These are phyloP conservation scores for Rhizophagus sp. DNA, from an alignment of 192 early-diverging fungal species.

Conservation along the genomic window DNA sequence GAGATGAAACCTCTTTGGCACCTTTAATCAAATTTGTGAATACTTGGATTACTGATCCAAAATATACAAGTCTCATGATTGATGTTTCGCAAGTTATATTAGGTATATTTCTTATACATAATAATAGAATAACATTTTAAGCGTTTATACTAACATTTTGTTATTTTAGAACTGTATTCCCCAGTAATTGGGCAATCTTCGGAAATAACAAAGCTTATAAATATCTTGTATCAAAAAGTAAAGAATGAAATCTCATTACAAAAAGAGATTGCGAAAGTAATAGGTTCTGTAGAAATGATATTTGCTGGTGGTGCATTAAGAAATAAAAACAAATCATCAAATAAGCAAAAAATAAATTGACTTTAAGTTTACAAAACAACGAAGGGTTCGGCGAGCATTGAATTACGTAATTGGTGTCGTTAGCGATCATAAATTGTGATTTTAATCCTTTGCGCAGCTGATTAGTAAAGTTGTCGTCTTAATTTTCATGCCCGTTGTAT, in stretches of 20 bases:
- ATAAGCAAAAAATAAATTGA: too few species aligned
- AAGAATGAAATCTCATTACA: slow-evolving; percentile 77
- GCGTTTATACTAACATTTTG: not conserved
- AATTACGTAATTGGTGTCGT: too few species aligned
- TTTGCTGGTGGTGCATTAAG: slow-evolving; percentile 44
- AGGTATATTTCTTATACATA: slow-evolving; percentile 48
- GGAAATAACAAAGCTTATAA: slow-evolving; percentile 76
- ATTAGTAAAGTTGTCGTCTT: too few species aligned
- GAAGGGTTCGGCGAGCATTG: too few species aligned
- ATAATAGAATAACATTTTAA: not conserved
- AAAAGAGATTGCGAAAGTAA: slow-evolving; percentile 69
- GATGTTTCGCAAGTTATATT: slow-evolving; percentile 76
- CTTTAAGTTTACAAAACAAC: too few species aligned
- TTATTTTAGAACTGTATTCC: slow-evolving; percentile 75
- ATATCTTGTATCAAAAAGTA: slow-evolving; percentile 70
- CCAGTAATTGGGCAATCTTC: slow-evolving; percentile 78
- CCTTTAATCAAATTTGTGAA: slow-evolving; percentile 82
- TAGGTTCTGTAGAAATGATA: slow-evolving; percentile 88
- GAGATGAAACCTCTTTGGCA: slow-evolving; percentile 86
- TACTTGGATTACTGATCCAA: slow-evolving; percentile 78
- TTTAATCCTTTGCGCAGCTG: too few species aligned
- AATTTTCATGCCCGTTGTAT: too few species aligned
- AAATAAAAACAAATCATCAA: not conserved
- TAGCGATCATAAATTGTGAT: too few species aligned
- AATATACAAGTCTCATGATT: slow-evolving; percentile 74